phyloP scores from a whole-genome alignment of 2,329 filamentous ascomycete species.

The Xylariaceae sp. region DNA sequence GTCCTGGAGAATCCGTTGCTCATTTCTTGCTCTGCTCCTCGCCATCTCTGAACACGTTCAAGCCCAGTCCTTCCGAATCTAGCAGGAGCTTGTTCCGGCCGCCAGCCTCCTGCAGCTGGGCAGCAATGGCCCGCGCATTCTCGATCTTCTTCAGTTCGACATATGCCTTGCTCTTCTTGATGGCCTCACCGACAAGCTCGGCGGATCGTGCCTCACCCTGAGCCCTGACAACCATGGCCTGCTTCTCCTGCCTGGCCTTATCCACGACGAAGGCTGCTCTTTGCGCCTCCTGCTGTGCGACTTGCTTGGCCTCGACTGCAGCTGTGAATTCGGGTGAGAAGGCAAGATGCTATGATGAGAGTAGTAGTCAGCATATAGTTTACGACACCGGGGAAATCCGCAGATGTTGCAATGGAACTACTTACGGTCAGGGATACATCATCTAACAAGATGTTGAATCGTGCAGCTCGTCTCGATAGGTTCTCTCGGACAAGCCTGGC shows the following conservation, averaged over 20 bases:
- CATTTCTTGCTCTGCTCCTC: constrained; percentile 44
- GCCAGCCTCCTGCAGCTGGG: constrained; percentile 76
- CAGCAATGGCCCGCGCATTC: constrained; percentile 86
- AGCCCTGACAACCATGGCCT: constrained; percentile 95
- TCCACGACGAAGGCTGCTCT: constrained; percentile 96
- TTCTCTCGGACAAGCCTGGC: constrained; percentile 88
- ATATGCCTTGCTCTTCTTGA: constrained; percentile 99
- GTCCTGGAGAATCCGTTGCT: constrained; percentile 19
- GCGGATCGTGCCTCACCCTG: constrained; percentile 98
- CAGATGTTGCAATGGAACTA: constrained; percentile 4
- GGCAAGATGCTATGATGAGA: constrained; percentile 63
- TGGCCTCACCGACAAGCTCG: constrained; percentile 95
- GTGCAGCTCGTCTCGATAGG: constrained; percentile 79
- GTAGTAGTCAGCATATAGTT: constrained; percentile 21
- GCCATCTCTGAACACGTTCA: constrained; percentile 66
- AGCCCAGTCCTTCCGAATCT: constrained; percentile 81
- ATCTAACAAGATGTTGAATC: constrained; percentile 96
- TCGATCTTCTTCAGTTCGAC: constrained; percentile 97
- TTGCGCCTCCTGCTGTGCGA: constrained; percentile 88
- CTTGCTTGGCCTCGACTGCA: constrained; percentile 68
- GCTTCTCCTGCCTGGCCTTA: constrained; percentile 98
- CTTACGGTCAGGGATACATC: constrained; percentile 93
- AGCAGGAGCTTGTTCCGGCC: constrained; percentile 92
- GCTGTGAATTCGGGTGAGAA: constrained; percentile 71
- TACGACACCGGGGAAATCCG: neutral